Base-by-base conservation (phyloP, 768 basidiomycete genomes). In the button mushroom (Agaricus bisporus) region DNA sequence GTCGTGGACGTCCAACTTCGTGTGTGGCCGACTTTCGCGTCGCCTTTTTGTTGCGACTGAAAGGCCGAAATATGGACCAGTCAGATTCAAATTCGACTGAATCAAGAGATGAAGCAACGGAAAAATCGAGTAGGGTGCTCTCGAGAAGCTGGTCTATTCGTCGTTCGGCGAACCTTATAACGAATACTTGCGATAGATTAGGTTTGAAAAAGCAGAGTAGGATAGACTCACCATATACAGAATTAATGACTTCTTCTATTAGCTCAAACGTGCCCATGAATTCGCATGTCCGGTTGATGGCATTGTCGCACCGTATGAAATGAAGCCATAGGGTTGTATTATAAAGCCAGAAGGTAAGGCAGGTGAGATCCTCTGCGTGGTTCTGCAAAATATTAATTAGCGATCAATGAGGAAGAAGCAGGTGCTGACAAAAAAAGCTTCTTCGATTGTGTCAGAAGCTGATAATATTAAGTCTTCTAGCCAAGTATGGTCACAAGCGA, bases 11-110 rank as follows among this genome's bases (percentile, higher is more conserved):
- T 41, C 44, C 9, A 52, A 32, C 38, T 15, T 39, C 17, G 17
- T 15, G 7, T 12, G 15, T 52, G 35, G 46, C 7, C 3, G 26
- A 32, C 17, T 29, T 29, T 11, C 17, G 46, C 35, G 70, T 61
- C 5, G 66, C 57, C 15, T 65, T 64, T 65, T 83, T 88, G 64
- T 79, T 85, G 64, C 85, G 86, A 28, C 73, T 67, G 60, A 91
- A 87, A 6, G 88, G 76, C n/a, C 88, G 79, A 17, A 91, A 70
- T 64, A 92, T 88, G 0, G 87, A 85, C 97, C 97, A 99, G 50
- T 98, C 97, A 5, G 91, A 93, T 68, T 98, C 95, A 63, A 98
- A 99, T 58, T 91, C 86, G 17, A 98, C 75, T 28, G 81, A 78
- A 48, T 89, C 90, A 51, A 92, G 83, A 60, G 82, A 79, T 1